These are phyloP conservation scores for Trichoderma lentiforme DNA, from an alignment of 2,329 filamentous ascomycete species.

Conservation along the genomic window DNA sequence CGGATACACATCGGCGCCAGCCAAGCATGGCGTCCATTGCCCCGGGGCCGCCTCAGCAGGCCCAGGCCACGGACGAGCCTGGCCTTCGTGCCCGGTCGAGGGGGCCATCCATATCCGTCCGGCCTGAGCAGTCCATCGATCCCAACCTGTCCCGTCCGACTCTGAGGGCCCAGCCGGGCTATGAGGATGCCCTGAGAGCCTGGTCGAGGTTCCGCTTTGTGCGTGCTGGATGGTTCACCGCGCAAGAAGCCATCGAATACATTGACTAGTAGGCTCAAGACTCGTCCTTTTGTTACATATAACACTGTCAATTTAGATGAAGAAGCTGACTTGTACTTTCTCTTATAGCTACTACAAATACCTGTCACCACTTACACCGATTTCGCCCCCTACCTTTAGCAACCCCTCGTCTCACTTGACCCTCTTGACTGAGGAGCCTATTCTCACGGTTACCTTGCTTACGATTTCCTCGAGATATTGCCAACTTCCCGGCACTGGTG, in stretches of 20 bases:
- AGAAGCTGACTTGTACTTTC: not conserved
- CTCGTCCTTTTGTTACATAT: not conserved
- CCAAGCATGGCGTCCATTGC: slow-evolving; percentile 29
- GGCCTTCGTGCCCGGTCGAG: slow-evolving; percentile 6
- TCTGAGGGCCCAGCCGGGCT: slow-evolving; percentile 50
- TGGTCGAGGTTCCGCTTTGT: slow-evolving; percentile 94
- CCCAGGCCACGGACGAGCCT: slow-evolving; percentile 1
- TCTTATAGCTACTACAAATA: slow-evolving; percentile 78
- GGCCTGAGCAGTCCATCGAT: slow-evolving; percentile 41
- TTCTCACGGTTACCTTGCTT: slow-evolving; percentile 84
- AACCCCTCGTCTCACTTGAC: slow-evolving; percentile 75
- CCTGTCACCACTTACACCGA: slow-evolving; percentile 86
- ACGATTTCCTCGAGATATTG: slow-evolving; percentile 89
- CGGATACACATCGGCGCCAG: slow-evolving; percentile 30
- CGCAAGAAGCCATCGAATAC: slow-evolving; percentile 88
- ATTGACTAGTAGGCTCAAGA: slow-evolving; percentile 71
- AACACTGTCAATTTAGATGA: no score
- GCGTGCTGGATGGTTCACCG: slow-evolving; percentile 94
- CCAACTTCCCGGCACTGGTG: slow-evolving; percentile 73
- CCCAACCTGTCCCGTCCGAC: slow-evolving; percentile 44
- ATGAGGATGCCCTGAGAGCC: slow-evolving; percentile 71
- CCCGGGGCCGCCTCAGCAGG: slow-evolving; percentile 21
- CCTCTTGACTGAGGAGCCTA: slow-evolving; percentile 85
- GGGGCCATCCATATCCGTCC: slow-evolving; percentile 19
- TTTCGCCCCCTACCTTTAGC: slow-evolving; percentile 86